Evolutionary conservation across 2,329 filamentous ascomycete genomes (phyloP), one percentile per base, ranked within the genome.

Genomic region (Pseudogymnoascus sp.): DNA sequence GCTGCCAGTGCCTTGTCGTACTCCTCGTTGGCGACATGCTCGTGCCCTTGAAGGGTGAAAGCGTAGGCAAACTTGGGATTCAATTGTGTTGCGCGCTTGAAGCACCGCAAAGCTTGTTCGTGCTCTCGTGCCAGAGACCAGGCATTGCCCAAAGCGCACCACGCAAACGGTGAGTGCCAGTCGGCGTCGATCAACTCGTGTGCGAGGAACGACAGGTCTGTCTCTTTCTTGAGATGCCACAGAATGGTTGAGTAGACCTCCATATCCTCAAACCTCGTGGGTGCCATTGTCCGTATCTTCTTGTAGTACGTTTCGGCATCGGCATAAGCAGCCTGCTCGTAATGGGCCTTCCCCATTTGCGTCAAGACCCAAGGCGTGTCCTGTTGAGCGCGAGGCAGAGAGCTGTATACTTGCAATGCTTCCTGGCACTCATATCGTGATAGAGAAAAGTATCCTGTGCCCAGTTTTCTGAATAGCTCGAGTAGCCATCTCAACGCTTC

Each of bases 161-260:
- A 99, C 3, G 94, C 91, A 73, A 99, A 89, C 1, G 94, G 93
- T 0, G 92, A 93, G 65, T 94, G 81, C 76, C 92, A 94, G 63
- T 91, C 89, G 14, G 89, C 80, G 66, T 97, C 93, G 59, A 96
- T 83, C 39, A 97, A 80, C 69, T 95, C 90, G 70, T 97, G 93
- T 0, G 93, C 91, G 28, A 99, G 80, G 74, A 94, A 96, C 0
- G 93, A 92, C 20, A 99, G 80, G 64, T 97, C 90, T 0, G 91
- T 89, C 70, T 97, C 93, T 65, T 89, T 87, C 74, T 96, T 96
- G 64, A 97, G 77, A 73, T 97, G 92, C 94, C 95, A 99, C n/a
- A 99, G 81, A n/a, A 96, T 88, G 0, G 94, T 99, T 12, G 93
- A 97, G 75, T 96, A 99, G 36, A 97, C 87, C 71, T 99, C 94